Evolutionary conservation across 2,329 filamentous ascomycete genomes (phyloP).

Genomic region (Cladosporium sp.): DNA sequence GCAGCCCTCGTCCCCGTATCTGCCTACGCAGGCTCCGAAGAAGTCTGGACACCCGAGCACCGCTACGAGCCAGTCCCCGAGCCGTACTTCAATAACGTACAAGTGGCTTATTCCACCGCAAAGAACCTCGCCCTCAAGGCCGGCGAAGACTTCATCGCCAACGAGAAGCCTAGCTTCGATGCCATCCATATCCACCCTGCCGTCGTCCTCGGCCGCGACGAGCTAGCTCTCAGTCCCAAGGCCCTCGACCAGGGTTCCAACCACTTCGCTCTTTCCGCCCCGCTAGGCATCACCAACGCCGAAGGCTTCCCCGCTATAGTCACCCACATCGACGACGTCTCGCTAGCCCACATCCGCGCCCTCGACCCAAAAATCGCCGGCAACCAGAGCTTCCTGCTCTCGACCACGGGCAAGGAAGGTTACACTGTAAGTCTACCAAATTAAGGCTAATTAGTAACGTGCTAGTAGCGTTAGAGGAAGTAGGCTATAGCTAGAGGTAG

Average conservation of each 20-base stretch:
- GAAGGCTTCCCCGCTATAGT: constrained; percentile 20
- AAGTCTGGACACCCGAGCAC: not conserved
- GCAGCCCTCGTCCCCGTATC: constrained; percentile 10
- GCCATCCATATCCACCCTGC: constrained; percentile 26
- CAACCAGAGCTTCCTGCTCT: constrained; percentile 14
- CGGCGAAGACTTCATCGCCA: constrained; percentile 21
- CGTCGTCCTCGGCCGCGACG: constrained; percentile 29
- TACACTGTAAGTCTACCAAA: constrained; percentile 6
- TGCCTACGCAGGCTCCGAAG: not conserved
- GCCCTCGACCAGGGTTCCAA: constrained; percentile 25
- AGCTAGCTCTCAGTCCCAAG: constrained; percentile 25
- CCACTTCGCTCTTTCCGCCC: constrained; percentile 18
- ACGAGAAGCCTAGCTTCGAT: constrained; percentile 26
- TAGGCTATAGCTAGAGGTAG: no score
- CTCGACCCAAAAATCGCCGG: constrained; percentile 21
- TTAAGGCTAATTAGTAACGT: no score
- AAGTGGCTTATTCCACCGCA: constrained; percentile 21
- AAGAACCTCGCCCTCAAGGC: constrained; percentile 24
- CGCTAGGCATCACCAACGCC: constrained; percentile 21
- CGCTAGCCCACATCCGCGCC: constrained; percentile 31
- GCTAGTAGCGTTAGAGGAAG: no score
- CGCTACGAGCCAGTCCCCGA: not conserved
- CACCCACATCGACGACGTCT: constrained; percentile 31
- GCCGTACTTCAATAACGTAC: constrained; percentile 10
- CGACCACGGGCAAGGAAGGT: constrained; percentile 1